A percentile compares a stretch with the other conserved stretches of the same genome.
Evolutionary conservation across 306 rosid species (phyloP).

Genomic region (Quercus agrifolia): DNA sequence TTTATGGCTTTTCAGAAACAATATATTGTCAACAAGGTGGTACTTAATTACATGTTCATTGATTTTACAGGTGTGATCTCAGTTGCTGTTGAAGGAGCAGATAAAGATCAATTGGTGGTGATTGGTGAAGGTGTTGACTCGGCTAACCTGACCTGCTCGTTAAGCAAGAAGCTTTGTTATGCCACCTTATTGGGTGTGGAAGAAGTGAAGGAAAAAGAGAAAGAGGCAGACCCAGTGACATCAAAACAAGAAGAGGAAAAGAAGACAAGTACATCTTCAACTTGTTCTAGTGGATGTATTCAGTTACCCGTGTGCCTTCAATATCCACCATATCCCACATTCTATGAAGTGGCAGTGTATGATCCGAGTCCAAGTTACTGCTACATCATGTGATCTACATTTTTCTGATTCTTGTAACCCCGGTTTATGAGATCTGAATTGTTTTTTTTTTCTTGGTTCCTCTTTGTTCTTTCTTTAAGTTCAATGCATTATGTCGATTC

Average conservation of each 20-base stretch:
- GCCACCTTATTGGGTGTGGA: slow-evolving; percentile 3
- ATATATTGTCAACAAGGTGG: neutral
- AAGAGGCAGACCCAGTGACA: neutral
- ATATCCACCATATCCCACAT: neutral
- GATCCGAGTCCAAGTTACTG: neutral
- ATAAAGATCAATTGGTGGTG: slow-evolving; percentile 28
- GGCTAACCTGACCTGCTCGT: neutral
- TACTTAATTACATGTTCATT: neutral
- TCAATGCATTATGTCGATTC: too few relatives aligned
- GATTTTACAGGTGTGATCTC: slow-evolving; percentile 27
- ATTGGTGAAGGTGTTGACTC: slow-evolving; percentile 21
- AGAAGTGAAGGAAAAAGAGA: neutral
- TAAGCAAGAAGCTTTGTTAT: slow-evolving; percentile 9
- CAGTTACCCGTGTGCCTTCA: neutral
- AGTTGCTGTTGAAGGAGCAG: slow-evolving; percentile 30
- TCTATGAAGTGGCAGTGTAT: neutral
- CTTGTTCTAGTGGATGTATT: too few relatives aligned
- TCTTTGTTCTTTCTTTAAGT: neutral
- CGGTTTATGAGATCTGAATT: neutral
- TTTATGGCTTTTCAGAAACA: neutral
- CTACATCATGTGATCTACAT: neutral
- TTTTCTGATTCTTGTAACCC: neutral
- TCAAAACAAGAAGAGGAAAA: neutral
- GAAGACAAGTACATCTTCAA: neutral
- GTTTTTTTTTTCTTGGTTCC: neutral